Evolutionary conservation across 164 flowering plant species (phyloP).

Genomic region (Nymphaea thermarum): DNA sequence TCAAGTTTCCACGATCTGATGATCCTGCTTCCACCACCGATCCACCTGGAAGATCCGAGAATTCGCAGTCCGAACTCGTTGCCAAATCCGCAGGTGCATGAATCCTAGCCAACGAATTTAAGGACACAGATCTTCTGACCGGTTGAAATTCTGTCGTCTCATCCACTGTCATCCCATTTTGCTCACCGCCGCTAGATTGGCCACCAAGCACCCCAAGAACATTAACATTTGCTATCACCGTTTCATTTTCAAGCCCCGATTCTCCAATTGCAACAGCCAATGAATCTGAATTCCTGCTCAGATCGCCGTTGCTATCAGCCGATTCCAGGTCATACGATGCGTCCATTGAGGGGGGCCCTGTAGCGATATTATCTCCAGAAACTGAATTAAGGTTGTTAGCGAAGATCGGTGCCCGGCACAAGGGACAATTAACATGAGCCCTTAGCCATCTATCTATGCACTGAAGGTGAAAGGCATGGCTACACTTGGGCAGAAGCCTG

Average conservation of each 20-base stretch:
- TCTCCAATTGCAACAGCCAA: not conserved
- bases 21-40: not conserved
- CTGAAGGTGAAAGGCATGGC: conserved; percentile 73
- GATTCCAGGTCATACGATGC: not conserved
- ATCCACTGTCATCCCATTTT: not conserved
- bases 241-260: not conserved
- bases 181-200: not conserved
- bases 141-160: not conserved
- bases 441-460: conserved; percentile 87
- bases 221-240: not conserved
- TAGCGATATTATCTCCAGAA: not conserved
- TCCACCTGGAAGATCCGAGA: not conserved
- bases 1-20: not conserved
- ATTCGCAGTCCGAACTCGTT: conserved; percentile 1
- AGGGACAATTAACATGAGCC: conserved; percentile 72
- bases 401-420: conserved; percentile 56
- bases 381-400: not conserved
- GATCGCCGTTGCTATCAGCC: not conserved
- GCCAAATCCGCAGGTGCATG: conserved; percentile 1
- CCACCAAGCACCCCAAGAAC: not conserved
- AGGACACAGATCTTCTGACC: conserved; percentile 9
- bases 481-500: conserved; percentile 71
- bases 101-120: conserved; percentile 1
- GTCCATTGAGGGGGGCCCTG: not conserved
- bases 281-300: not conserved